Percentiles rank a stretch among this genome's conserved stretches.
phyloP scores from a whole-genome alignment of 78 protist species.

The Dictyostelium brefeldianum region DNA sequence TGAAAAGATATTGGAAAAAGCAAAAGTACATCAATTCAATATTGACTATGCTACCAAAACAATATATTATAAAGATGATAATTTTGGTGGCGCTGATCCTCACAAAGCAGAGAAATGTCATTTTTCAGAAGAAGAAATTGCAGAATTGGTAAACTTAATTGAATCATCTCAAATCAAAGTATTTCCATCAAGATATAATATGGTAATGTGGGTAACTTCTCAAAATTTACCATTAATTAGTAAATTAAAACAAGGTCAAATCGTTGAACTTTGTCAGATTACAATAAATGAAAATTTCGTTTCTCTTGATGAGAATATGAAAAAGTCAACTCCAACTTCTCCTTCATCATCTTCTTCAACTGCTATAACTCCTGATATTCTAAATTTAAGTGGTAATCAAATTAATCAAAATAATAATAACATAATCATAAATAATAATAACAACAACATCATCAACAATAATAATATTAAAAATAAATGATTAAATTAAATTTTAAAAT shows the following conservation, averaged over 20 bases:
- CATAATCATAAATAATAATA: neutral
- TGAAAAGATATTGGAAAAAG: slow-evolving; percentile 75
- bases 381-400: neutral
- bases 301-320: slow-evolving; percentile 49
- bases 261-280: slow-evolving; percentile 68
- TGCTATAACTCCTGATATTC: neutral
- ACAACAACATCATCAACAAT: neutral
- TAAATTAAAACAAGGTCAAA: slow-evolving; percentile 72
- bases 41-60: slow-evolving; percentile 68
- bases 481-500: too few species aligned
- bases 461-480: too few species aligned
- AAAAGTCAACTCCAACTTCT: neutral
- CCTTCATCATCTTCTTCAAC: neutral
- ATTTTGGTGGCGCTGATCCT: slow-evolving; percentile 76
- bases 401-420: slow-evolving; percentile 16
- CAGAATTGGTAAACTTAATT: slow-evolving; percentile 37
- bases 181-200: slow-evolving; percentile 59
- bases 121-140: slow-evolving; percentile 27
- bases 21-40: slow-evolving; percentile 59
- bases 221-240: slow-evolving; percentile 48
- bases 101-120: slow-evolving; percentile 60
- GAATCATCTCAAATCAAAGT: slow-evolving; percentile 59
- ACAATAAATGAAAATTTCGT: slow-evolving; percentile 66
- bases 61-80: slow-evolving; percentile 68
- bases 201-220: slow-evolving; percentile 61